A percentile compares a stretch with the other conserved stretches of the same genome.
phyloP scores from a whole-genome alignment of 179 eudicot genomes.

The Sideroxylon spinosum region DNA sequence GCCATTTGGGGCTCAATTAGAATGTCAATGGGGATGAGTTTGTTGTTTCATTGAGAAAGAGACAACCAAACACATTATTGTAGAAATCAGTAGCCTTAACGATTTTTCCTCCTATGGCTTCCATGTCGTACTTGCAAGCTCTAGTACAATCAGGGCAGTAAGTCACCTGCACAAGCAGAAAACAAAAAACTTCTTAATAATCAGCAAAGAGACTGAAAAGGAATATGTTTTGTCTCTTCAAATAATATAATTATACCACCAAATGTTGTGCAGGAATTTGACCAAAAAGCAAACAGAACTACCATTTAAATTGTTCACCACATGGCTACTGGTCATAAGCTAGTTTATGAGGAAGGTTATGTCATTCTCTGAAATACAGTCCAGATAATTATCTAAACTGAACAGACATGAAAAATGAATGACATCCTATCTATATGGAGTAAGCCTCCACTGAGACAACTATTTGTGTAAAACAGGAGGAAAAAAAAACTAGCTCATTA shows the following conservation, averaged over 20 bases:
- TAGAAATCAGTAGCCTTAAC: slow-evolving; percentile 63
- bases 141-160: slow-evolving; percentile 96
- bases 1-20: slow-evolving; percentile 16
- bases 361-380: not conserved
- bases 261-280: not conserved
- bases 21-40: slow-evolving; percentile 39
- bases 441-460: no score
- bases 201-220: not conserved
- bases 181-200: not conserved
- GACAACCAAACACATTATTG: slow-evolving; percentile 83
- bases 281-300: not conserved
- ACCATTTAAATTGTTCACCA: not conserved
- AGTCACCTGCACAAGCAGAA: slow-evolving; percentile 57
- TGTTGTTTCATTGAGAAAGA: slow-evolving; percentile 73
- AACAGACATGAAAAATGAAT: not conserved
- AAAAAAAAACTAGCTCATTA: no score
- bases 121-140: slow-evolving; percentile 75
- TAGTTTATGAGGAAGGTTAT: not conserved
- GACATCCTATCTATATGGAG: not conserved
- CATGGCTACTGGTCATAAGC: not conserved
- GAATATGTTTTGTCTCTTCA: not conserved
- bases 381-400: not conserved
- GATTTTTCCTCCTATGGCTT: slow-evolving; percentile 41
- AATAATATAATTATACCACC: not conserved
- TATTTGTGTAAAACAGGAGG: no score